These are phyloP conservation scores for Didymella exigua DNA, from an alignment of 2,329 filamentous ascomycete genomes.

Conservation along the genomic window DNA sequence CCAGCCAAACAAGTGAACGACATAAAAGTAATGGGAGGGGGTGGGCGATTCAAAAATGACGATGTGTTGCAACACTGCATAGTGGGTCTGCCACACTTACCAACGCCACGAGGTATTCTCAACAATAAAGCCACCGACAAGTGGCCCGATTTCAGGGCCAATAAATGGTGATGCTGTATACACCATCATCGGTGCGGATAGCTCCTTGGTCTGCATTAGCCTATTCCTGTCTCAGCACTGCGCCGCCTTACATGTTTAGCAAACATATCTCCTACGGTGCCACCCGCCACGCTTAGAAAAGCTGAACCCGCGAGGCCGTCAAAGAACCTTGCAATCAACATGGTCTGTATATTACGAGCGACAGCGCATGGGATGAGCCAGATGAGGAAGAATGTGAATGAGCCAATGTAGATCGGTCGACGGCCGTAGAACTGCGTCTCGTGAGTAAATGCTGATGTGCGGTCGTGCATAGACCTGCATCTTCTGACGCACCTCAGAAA, in stretches of 20 bases:
- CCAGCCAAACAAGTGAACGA: conserved; percentile 7
- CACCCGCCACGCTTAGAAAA: conserved; percentile 73
- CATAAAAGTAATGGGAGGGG: conserved; percentile 11
- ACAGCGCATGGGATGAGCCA: conserved; percentile 83
- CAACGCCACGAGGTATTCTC: conserved; percentile 68
- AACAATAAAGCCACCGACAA: conserved; percentile 82
- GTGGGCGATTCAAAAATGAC: background rate
- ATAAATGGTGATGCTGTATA: conserved; percentile 62
- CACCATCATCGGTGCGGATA: conserved; percentile 83
- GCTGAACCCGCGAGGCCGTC: conserved; percentile 71
- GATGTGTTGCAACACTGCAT: conserved; percentile 10
- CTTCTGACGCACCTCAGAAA: conserved; percentile 53
- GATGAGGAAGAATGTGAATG: conserved; percentile 75
- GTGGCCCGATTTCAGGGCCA: conserved; percentile 61
- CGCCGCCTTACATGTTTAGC: conserved; percentile 39
- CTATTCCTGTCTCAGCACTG: background rate
- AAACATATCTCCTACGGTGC: conserved; percentile 75
- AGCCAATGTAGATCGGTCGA: conserved; percentile 76
- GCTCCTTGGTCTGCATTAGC: conserved; percentile 51
- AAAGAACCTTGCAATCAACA: conserved; percentile 79
- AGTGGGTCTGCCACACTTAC: conserved; percentile 33
- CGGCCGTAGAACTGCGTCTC: conserved; percentile 75
- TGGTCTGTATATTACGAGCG: conserved; percentile 79
- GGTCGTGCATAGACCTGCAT: conserved; percentile 13
- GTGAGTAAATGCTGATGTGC: conserved; percentile 3